Evolutionary conservation across 768 basidiomycete species (phyloP), one percentile per base, ranked within the genome.

Genomic region (Mycena albidolilacea): DNA sequence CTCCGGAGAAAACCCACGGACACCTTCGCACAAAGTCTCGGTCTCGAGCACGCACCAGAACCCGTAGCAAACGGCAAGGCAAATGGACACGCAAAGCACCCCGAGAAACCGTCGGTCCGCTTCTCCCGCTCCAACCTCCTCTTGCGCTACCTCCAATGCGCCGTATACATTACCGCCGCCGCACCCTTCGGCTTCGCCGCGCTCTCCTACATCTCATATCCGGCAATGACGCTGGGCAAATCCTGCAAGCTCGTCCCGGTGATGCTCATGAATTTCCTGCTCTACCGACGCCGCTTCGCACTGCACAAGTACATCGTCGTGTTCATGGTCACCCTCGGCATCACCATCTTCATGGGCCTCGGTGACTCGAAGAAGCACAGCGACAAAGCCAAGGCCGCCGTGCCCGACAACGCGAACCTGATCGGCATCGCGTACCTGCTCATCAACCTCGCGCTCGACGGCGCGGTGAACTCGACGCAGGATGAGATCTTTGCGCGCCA

Each of bases 161-260:
- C 97, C 30, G 79, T 93, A 30, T 93, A 96, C 81, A 95, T 98
- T 75, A 97, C 97, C 50, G 85, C 91, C 48, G 97, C 97, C 2
- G 94, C 96, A 23, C 98, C 97, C 4, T 97, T 99, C 80, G 97
- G 97, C 64, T 99, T 99, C 84, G 94, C 97, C 12, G 92, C 97
- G 6, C 92, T 99, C 54, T 92, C 95, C 35, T 95, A 97, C 84
- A 97, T 99, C 80, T 96, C 96, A 19, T 99, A 98, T 86, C 98
- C 98, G 62, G 96, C 97, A 55, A 97, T 98, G 95, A 97, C 99
- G 43, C 93, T 99, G 75, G 98, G 95, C 64, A 99, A 99, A 82
- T 98, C 97, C 0, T 99, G 98, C 88, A 99, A 99, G 81, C 95
- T 99, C 80, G 96, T 99, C 55, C 98, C 98, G 0, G 98, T 97